Evolutionary conservation across 768 basidiomycete species (phyloP), one percentile per base, ranked within the genome.

Genomic region (Galerina sulciceps): DNA sequence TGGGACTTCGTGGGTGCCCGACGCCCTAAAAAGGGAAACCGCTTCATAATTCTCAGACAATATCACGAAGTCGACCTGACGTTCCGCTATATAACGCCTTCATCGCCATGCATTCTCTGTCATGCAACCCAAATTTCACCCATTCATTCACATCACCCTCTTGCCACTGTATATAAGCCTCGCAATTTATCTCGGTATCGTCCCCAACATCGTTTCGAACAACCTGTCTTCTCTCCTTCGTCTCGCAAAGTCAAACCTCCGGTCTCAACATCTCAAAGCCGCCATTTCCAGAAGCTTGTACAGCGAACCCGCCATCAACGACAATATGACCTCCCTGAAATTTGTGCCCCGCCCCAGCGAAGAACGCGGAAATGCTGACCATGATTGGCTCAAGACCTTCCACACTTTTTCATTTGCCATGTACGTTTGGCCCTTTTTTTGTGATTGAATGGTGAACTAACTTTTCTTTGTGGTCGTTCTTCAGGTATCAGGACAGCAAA

Each of bases 341-440:
- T 78, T 88, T 52, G 48, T 76, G 45, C 79, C 81, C 14, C 83
- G 91, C 54, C 79, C 72, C 48, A 91, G 85, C 60, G 69, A 86
- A 46, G 82, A 86, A 18, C 81, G 91, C 17, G 91, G 90, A 2
- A 75, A 89, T 47, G 89, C 88, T 6, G 85, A 94, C 67, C 91
- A 93, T 63, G 89, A 84, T 22, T 95, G 93, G 93, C 77, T 95
- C 53, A 94, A 93, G 79, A 87, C 90, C 0, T 91, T 91, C 79
- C 88, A 94, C 65, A 90, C 92, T 0, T 95, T 94, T 69, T 83
- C 89, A 1, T 92, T 92, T 64, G 84, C 89, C 0, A 72, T 73
- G 87, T 89, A 69, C 38, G 85, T 78, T 51, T 31, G 35, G 11
- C 52, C 31, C 22, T 18, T 61, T 0, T 64, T 58, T 70, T 20